phyloP scores from a whole-genome alignment of 176 grass and related monocot genomes.

The Triticum dicoccoides region DNA sequence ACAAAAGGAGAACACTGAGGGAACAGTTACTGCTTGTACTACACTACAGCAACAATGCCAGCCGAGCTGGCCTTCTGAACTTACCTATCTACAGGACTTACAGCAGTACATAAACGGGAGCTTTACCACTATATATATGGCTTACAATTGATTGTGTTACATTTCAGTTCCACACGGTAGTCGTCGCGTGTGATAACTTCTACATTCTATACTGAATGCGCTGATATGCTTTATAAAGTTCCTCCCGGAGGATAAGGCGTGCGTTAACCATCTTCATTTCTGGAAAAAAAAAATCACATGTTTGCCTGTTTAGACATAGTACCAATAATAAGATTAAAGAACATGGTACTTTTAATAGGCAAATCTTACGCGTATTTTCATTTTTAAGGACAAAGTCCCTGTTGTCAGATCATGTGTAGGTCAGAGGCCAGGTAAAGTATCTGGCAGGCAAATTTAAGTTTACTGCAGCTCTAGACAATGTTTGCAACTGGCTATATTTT shows the following conservation, averaged over 20 bases:
- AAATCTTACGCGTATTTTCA: not conserved
- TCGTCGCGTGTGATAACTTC: not conserved
- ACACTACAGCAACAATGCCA: constrained; percentile 8
- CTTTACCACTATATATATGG: not conserved
- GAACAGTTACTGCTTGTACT: not conserved
- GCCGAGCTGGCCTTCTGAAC: not conserved
- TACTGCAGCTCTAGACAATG: not conserved
- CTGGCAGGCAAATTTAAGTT: not conserved
- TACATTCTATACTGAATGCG: not conserved
- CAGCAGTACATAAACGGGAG: not conserved
- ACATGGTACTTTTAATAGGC: not conserved
- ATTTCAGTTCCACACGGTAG: not conserved
- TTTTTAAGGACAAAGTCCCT: not conserved
- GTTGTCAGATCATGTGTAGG: not conserved
- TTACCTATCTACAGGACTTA: constrained; percentile 25
- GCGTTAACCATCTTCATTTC: constrained; percentile 34
- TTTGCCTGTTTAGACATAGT: not conserved
- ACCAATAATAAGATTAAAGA: not conserved
- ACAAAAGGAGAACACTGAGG: not conserved
- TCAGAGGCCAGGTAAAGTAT: not conserved
- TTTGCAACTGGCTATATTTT: not conserved
- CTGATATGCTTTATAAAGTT: not conserved
- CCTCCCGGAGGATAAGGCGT: not conserved
- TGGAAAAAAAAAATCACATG: not conserved
- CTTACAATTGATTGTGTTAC: not conserved